Conservation (phyloP, 257 asterid species). For the Fraxinus quadrangulata region DNA sequence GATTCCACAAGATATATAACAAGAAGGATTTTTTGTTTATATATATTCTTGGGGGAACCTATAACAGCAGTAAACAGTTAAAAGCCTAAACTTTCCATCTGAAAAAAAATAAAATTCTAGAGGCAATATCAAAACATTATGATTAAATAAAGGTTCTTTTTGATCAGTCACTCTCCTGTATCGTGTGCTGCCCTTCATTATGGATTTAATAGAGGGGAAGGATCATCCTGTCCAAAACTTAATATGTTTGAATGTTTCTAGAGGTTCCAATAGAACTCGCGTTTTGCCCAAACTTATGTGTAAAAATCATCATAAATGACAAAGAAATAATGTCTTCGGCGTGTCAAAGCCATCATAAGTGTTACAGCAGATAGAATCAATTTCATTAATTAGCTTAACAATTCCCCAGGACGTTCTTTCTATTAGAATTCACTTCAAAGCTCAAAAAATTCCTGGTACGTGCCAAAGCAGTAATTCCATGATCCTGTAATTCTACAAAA, state of each 20-base stretch:
- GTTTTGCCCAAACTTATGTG: background rate
- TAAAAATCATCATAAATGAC: background rate
- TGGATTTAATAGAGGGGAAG: background rate
- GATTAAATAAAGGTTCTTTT: background rate
- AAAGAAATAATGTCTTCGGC: background rate
- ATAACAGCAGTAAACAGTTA: background rate
- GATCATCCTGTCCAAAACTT: background rate
- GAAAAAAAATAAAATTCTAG: background rate
- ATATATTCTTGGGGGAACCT: background rate
- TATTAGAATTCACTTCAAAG: background rate
- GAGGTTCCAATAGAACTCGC: background rate
- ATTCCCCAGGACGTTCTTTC: background rate
- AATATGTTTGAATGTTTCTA: background rate
- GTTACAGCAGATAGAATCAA: background rate
- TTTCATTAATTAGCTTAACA: background rate
- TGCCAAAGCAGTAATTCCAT: background rate
- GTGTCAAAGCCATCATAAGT: background rate
- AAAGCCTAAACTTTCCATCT: background rate
- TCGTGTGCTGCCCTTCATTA: background rate
- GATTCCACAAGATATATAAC: background rate
- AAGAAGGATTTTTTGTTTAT: background rate
- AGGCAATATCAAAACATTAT: background rate
- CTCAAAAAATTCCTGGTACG: background rate
- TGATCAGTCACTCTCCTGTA: background rate
- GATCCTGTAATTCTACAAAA: constrained; percentile 4